Evolutionary conservation across 2,329 filamentous ascomycete species (phyloP), one percentile per base, ranked within the genome.

Genomic region (Colletotrichum cordylinicola): DNA sequence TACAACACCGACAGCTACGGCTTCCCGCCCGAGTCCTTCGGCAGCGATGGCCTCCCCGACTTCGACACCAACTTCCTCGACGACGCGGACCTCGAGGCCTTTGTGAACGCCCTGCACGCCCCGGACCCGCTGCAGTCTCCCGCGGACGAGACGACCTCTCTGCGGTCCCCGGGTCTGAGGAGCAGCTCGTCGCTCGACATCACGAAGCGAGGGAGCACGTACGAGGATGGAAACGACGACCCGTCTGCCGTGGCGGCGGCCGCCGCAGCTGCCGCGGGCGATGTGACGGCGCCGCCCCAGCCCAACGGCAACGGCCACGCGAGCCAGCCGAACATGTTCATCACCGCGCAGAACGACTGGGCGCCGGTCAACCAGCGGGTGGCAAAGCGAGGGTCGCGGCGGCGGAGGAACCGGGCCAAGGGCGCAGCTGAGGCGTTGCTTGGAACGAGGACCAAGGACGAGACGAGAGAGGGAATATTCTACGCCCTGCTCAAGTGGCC

Each of bases 271-370:
- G 84, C 85, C 1, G 85, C 86, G 5, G 83, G 85, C 29, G 84
- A 87, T 62, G 73, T 81, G n/a, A 48, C 79, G 13, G 77, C 77
- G 2, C 72, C 77, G 2, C 71, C 80, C 1, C 64, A 66, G n/a
- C 48, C 78, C n/a, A 78, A 68, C 21, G 71, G 70, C 18, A 70
- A 75, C 43, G 73, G 67, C 58, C 75, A 76, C 71, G 84, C 78
- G 78, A 78, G 67, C 16, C 79, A 81, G 43, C 83, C 85, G 74
- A 86, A 84, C 52, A 85, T 91, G 66, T 96, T 96, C 82, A 95
- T 98, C 80, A 94, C 95, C 5, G 96, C 97, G 55, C 92, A 98
- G 82, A 98, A 98, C 83, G 97, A 99, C 87, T 99, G 97, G 97
- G 93, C 95, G 18, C 97, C 97, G 0, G 92, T 98, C 15, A 93